These are phyloP conservation scores for Leptographium flavum DNA, from an alignment of 2,329 filamentous ascomycete genomes.

Conservation along the genomic window DNA sequence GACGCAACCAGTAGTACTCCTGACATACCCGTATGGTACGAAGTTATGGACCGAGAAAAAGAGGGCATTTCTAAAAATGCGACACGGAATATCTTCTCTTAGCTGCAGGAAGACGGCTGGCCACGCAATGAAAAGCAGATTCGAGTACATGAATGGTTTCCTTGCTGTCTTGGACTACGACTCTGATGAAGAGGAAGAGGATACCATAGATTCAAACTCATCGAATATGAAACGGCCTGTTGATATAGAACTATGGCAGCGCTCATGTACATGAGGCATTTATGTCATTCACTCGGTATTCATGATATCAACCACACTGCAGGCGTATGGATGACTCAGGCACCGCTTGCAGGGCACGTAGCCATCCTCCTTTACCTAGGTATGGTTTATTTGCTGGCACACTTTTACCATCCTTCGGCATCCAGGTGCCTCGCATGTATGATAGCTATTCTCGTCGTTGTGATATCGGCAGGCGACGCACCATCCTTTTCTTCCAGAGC, in stretches of 20 bases:
- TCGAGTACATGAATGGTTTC: conserved; percentile 15
- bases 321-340: no score
- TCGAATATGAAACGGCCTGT: no score
- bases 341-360: no score
- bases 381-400: neutral
- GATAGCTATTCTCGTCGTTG: neutral
- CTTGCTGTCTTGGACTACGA: no score
- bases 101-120: conserved; percentile 15
- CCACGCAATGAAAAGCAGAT: conserved; percentile 12
- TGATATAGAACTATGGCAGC: neutral
- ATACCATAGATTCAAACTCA: neutral
- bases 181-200: conserved; percentile 13
- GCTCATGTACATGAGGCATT: no score
- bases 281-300: no score
- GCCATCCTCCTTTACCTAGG: no score
- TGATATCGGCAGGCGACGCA: neutral
- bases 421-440: neutral
- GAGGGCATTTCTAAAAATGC: conserved; percentile 15
- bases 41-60: conserved; percentile 7
- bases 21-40: conserved; percentile 3
- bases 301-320: no score
- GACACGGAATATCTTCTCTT: conserved; percentile 17
- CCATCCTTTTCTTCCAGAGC: neutral
- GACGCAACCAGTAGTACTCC: neutral
- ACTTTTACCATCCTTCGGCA: neutral